phyloP scores from a whole-genome alignment of 2,329 filamentous ascomycete species.

The Colletotrichum costaricense region DNA sequence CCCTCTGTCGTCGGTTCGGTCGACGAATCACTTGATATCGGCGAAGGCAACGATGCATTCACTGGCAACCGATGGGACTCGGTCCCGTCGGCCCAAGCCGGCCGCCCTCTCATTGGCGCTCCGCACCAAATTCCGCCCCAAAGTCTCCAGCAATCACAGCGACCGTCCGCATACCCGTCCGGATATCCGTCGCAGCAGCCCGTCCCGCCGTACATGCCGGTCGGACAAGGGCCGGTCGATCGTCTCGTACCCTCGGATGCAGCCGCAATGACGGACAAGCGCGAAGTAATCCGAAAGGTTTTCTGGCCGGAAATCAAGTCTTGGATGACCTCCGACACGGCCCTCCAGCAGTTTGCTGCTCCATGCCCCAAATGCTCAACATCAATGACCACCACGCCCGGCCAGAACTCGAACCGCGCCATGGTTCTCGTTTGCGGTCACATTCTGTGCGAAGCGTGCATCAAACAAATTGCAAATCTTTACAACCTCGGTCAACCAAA shows the following conservation, averaged over 20 bases:
- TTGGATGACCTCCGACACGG: background rate
- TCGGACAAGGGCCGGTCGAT: background rate
- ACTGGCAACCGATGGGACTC: background rate
- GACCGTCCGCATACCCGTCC: background rate
- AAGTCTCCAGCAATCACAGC: background rate
- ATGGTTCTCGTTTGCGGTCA: constrained; percentile 34
- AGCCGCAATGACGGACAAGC: background rate
- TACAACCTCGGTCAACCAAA: constrained; percentile 5
- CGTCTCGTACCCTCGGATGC: background rate
- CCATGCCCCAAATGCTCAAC: constrained; percentile 26
- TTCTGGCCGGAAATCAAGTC: constrained; percentile 30
- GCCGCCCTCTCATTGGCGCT: background rate
- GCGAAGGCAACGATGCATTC: background rate
- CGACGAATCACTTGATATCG: background rate
- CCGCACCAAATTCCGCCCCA: background rate
- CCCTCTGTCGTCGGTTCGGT: background rate
- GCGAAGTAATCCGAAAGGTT: background rate
- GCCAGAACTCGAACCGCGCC: constrained; percentile 18
- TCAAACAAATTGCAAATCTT: constrained; percentile 4
- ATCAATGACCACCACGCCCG: constrained; percentile 13
- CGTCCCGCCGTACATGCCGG: background rate
- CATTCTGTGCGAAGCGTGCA: constrained; percentile 26
- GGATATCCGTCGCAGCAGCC: background rate
- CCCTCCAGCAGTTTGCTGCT: constrained; percentile 6
- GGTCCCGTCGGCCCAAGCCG: too few relatives aligned